Conservation (phyloP, 2,329 filamentous ascomycete genomes). For the Talaromyces sp. region DNA sequence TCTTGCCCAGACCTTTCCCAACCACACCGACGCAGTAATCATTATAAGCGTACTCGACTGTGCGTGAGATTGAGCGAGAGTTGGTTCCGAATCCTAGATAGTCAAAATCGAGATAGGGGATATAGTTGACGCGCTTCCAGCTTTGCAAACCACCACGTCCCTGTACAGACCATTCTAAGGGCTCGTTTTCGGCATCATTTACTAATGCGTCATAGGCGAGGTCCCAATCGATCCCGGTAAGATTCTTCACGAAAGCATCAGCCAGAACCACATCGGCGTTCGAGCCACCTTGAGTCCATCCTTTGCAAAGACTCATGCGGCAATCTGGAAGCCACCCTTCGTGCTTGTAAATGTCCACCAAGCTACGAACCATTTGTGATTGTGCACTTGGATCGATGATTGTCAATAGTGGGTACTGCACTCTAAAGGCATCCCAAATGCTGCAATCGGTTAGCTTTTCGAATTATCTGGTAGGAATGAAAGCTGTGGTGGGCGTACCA, state of each 20-base stretch:
- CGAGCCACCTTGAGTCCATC: constrained; percentile 69
- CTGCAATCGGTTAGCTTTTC: constrained; percentile 20
- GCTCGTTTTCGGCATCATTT: constrained; percentile 68
- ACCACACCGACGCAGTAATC: constrained; percentile 66
- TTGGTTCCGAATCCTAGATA: constrained; percentile 63
- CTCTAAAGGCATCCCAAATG: constrained; percentile 68
- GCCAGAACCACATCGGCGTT: constrained; percentile 67
- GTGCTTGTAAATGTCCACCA: constrained; percentile 68
- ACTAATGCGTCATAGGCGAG: constrained; percentile 65
- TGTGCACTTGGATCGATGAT: constrained; percentile 62
- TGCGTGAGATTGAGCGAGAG: constrained; percentile 67
- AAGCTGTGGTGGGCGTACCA: constrained; percentile 44
- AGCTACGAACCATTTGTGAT: constrained; percentile 62
- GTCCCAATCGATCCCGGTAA: constrained; percentile 63
- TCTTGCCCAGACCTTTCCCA: constrained; percentile 54
- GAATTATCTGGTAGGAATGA: background rate
- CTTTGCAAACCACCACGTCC: constrained; percentile 67
- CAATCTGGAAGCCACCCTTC: constrained; percentile 71
- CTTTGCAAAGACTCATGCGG: constrained; percentile 67
- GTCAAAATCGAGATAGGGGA: constrained; percentile 68
- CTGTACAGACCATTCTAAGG: constrained; percentile 65
- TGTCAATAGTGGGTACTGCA: constrained; percentile 65
- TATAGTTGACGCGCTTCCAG: constrained; percentile 68
- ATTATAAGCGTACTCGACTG: constrained; percentile 73
- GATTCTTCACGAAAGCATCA: constrained; percentile 66